phyloP scores from a whole-genome alignment of 371 early-diverging fungal species.

The Mucor sp. region DNA sequence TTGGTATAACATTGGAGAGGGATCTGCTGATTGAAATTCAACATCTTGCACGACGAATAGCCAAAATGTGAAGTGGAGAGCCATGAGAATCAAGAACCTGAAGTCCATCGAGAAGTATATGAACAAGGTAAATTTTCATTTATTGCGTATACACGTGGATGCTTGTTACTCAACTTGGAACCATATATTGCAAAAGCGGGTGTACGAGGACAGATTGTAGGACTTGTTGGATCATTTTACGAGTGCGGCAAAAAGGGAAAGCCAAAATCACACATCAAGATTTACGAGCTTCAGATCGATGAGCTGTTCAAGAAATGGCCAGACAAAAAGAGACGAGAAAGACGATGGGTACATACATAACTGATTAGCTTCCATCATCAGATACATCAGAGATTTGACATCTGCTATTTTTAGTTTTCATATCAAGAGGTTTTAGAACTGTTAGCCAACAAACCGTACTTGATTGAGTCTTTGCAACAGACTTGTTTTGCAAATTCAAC shows the following conservation, averaged over 20 bases:
- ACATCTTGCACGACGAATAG: conserved; percentile 13
- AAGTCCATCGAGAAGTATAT: conserved; percentile 55
- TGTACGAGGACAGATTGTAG: conserved; percentile 47
- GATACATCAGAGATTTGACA: background rate
- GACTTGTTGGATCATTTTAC: conserved; percentile 43
- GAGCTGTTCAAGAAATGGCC: conserved; percentile 57
- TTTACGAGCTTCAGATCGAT: conserved; percentile 59
- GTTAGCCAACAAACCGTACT: conserved; percentile 37
- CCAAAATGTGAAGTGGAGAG: conserved; percentile 64
- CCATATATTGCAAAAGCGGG: conserved; percentile 38
- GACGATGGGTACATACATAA: conserved; percentile 52
- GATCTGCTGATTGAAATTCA: background rate
- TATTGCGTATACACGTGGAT: background rate
- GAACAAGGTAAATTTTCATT: conserved; percentile 56
- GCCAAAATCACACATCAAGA: conserved; percentile 48
- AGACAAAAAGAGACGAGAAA: conserved; percentile 47
- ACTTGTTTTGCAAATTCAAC: background rate
- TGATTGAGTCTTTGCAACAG: background rate
- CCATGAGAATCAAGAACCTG: conserved; percentile 53
- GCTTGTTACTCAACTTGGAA: background rate
- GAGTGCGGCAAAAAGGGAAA: conserved; percentile 46
- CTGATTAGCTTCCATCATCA: background rate
- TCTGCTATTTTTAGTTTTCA: conserved; percentile 40
- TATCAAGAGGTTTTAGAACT: conserved; percentile 48
- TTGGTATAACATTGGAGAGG: too few relatives aligned